Base-by-base conservation (phyloP, 1,284 basidiomycete species). In the Psilocybe mexicana region DNA sequence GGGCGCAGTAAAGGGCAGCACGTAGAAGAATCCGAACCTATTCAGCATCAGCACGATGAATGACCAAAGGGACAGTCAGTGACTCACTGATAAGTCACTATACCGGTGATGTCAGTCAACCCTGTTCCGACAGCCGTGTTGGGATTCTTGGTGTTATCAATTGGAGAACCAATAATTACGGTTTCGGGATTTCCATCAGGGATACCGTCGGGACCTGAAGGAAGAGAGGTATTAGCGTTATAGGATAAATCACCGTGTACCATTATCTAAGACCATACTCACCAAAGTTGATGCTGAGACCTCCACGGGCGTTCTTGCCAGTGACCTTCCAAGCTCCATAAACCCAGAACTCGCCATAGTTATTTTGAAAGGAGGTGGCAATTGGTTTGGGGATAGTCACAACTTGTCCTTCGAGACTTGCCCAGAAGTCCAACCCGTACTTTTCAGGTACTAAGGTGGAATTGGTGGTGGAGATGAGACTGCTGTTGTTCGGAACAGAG, bases 361-460 rank as follows among this genome's bases (percentile, higher is more conserved):
- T 70, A 61, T 84, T 84, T 24, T 77, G 74, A 65, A 86, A 86
- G 59, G 77, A 73, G 6, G 80, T 66, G 1, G 81, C 78, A 6
- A 75, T 69, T 1, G 86, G 85, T 11, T 70, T 73, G 3, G 75
- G 78, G 42, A 87, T 72, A 1, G 76, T 80, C n/a, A 88, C 84
- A 1, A 87, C 72, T 62, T 81, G 79, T 1, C 84, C 84, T 61
- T 85, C 82, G 12, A 87, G 71, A 65, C 82, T 85, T 65, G 84
- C 78, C 84, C 85, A 88, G 65, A 87, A 87, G 64, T 87, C 85
- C 45, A 87, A 65, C 3, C 85, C 85, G 61, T 76, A 86, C 35
- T 72, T 68, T 10, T 77, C 74, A 0, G 85, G 84, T 53, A 78
- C 73, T 40, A 87, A 67, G 5, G 77, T 76, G 2, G 77, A 71